Conservation (phyloP, 169 alveolate genomes). For the Cryptosporidium ubiquitum region DNA sequence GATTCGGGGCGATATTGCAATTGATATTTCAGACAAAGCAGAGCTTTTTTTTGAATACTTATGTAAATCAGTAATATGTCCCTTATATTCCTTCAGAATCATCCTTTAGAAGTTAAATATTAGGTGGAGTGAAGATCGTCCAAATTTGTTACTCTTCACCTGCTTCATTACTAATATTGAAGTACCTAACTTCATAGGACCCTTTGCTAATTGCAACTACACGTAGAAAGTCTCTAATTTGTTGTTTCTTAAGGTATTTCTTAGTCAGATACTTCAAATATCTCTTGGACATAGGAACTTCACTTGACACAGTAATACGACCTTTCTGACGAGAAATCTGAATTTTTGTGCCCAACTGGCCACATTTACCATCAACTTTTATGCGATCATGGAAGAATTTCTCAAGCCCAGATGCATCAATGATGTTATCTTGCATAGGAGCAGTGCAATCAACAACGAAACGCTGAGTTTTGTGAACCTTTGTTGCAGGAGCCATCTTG, state of each 20-base stretch:
- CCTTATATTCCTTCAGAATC: not conserved
- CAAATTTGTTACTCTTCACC: constrained; percentile 77
- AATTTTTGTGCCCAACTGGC: constrained; percentile 93
- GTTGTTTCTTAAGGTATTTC: constrained; percentile 97
- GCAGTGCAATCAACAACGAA: constrained; percentile 88
- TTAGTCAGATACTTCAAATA: constrained; percentile 97
- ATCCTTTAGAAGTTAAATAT: not conserved
- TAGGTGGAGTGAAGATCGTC: not conserved
- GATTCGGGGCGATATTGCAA: not conserved
- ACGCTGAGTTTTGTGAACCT: constrained; percentile 70
- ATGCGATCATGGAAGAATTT: constrained; percentile 92
- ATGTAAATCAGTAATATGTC: not conserved
- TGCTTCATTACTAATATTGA: constrained; percentile 90
- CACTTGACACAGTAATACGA: constrained; percentile 92
- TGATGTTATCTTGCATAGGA: constrained; percentile 94
- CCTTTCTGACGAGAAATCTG: constrained; percentile 90
- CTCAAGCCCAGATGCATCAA: constrained; percentile 91
- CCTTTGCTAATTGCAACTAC: constrained; percentile 94
- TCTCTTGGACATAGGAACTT: constrained; percentile 97
- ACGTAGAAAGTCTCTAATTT: constrained; percentile 96
- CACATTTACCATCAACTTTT: constrained; percentile 96
- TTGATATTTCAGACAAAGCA: constrained; percentile 1
- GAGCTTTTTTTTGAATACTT: not conserved
- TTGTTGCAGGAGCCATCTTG: constrained; percentile 65
- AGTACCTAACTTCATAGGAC: constrained; percentile 93